Evolutionary conservation across 31 red algal genomes (phyloP).

Genomic region (Endocladia muricata): DNA sequence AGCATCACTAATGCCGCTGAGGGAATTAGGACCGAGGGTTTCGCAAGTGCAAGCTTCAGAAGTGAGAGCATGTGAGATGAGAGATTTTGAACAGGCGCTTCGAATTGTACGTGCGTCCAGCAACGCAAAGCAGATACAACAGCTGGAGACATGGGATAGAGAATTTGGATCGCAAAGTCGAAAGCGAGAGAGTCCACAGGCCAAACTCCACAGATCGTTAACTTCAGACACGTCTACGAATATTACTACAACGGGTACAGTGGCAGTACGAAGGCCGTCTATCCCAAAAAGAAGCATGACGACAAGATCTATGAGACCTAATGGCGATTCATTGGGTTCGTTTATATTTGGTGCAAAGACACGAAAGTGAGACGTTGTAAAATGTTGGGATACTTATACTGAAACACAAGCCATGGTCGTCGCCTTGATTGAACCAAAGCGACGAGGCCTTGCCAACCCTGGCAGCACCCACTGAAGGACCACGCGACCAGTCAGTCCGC

Average conservation of each 20-base stretch:
- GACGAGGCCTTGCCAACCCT: conserved; percentile 78
- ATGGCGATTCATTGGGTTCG: conserved; percentile 7
- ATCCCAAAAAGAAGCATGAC: not conserved
- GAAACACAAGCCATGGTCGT: conserved; percentile 71
- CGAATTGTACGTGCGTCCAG: not conserved
- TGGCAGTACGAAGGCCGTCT: not conserved
- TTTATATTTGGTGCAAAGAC: not conserved
- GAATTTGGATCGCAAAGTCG: conserved; percentile 15
- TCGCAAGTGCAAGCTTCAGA: not conserved
- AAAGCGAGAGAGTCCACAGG: not conserved
- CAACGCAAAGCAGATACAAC: conserved; percentile 4
- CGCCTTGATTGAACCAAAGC: not conserved
- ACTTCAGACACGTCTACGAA: too few relatives aligned
- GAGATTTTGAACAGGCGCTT: conserved; percentile 16
- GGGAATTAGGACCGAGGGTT: conserved; percentile 3
- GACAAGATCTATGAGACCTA: not conserved
- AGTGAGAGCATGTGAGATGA: conserved; percentile 2
- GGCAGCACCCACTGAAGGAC: conserved; percentile 59
- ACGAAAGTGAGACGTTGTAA: not conserved
- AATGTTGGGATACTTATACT: conserved; percentile 70
- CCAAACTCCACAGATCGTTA: too few relatives aligned
- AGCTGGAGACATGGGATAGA: conserved; percentile 17
- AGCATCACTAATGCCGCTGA: conserved; percentile 43
- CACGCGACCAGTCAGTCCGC: conserved; percentile 22
- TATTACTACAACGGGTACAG: not conserved